A percentile compares a stretch with the other conserved stretches of the same genome.
These are phyloP conservation scores for Zygnema circumcarinatum DNA, from an alignment of 139 green algal genomes.

Conservation along the genomic window DNA sequence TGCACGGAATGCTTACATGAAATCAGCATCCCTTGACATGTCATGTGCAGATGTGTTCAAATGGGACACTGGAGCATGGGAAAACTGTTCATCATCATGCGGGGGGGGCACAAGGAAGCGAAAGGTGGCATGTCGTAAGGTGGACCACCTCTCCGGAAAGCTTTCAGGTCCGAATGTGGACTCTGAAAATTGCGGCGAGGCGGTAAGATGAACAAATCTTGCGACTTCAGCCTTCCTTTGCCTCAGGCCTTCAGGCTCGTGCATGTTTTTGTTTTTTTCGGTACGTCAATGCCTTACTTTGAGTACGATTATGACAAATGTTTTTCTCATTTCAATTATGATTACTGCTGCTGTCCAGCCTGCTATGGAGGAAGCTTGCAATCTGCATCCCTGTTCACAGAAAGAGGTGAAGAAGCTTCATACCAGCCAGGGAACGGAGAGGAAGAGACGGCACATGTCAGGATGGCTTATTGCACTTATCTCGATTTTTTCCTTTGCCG, in stretches of 20 bases:
- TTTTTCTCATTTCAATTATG: neutral
- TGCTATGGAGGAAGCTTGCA: neutral
- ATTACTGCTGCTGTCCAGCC: neutral
- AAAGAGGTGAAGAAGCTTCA: neutral
- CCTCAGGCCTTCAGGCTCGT: too few relatives aligned
- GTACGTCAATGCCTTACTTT: too few relatives aligned
- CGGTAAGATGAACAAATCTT: neutral
- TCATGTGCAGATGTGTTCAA: neutral
- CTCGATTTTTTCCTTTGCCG: neutral
- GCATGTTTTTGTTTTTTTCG: too few relatives aligned
- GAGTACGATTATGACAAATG: too few relatives aligned
- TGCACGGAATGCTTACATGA: too few relatives aligned
- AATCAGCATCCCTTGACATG: too few relatives aligned
- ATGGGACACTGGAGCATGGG: neutral
- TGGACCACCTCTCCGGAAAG: neutral
- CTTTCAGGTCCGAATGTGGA: neutral
- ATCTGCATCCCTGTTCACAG: neutral
- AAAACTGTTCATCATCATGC: neutral
- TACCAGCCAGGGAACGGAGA: neutral
- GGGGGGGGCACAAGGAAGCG: neutral
- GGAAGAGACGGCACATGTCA: neutral
- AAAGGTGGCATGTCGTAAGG: neutral
- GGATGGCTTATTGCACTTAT: neutral
- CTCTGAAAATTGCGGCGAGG: neutral
- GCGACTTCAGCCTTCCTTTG: neutral